Base-by-base conservation (phyloP, 1,284 basidiomycete genomes). In the Cryptococcus jaspeensis region DNA sequence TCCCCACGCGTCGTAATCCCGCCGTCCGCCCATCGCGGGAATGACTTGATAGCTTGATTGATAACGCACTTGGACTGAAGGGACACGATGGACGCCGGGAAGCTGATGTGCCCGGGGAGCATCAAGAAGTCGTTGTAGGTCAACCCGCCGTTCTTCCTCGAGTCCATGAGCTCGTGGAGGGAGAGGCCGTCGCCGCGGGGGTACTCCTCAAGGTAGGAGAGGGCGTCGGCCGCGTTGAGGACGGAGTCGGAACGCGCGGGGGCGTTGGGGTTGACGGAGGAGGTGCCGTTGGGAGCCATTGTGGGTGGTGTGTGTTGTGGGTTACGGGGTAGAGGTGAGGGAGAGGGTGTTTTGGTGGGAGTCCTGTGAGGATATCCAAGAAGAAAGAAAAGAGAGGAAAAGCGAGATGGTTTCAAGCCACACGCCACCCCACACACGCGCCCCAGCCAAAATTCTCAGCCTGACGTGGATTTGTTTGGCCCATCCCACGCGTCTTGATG, bases 121-220 rank as follows among this genome's bases (percentile, higher is more conserved):
- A 93, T 82, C 64, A 94, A 82, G 78, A 95, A 92, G 76, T 95
- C 91, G 71, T 93, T 98, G 81, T 99, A 99, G 20, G 95, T 98
- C 67, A 99, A 85, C 22, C 95, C 95, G 42, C 95, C 95, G 74
- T 95, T 88, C 70, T 86, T 78, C 50, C 80, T 82, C 12, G 90
- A 90, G 82, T 97, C 86, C 87, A 98, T 94, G 67, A 99, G 87
- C 76, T 98, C 90, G 23, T 80, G 63, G 66, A 92, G 83, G 58
- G 88, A 85, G 52, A 99, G 85, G 41, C 95, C 96, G 84, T 99
- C 96, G n/a, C 80, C 78, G 58, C 82, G 80, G 43, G 79, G 48
- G 78, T 99, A 99, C 15, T 84, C 79, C 63, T 83, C 80, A 71
- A 97, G 87, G 71, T 86, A 83, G 49, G 85, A 83, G 54, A 94